Evolutionary conservation across 495 filamentous ascomycete species (phyloP), one percentile per base, ranked within the genome.

Genomic region (Cenococcum geophilum): DNA sequence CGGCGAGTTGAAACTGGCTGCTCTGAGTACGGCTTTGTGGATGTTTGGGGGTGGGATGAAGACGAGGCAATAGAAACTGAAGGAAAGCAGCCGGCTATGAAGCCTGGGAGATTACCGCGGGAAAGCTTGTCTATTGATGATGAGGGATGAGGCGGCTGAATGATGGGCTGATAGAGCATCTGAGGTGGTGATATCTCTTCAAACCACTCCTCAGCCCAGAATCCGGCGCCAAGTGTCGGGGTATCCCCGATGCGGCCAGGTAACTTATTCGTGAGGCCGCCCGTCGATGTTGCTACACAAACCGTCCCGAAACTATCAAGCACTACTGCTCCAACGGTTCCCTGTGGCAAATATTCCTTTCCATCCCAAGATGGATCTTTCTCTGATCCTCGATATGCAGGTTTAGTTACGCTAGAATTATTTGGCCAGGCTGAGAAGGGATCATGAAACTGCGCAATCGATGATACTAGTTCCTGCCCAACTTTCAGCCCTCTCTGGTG

Each of bases 231-330:
- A 14, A 91, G 76, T 0, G 87, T 88, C 0, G 91, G 91, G 4
- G 91, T 96, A 72, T 96, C 92, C 0, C 92, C 92, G 61, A 96
- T 87, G 12, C 90, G 76, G 0, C 89, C 89, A 0, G 88, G 86
- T 27, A 91, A 70, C 75, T 96, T 96, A 67, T 96, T 96, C 20
- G 91, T 96, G 71, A 95, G 61, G 0, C 91, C 91, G 0, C 91
- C 91, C 0, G 91, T 96, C 62, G 86, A 91, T 0, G 91, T 96
- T 6, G 91, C 92, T 49, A 81, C 82, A 56, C 87, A 89, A 14
- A 93, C 63, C 12, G 85, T 82, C 1, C 91, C 91, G 40, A 83
- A 76, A 56, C 71, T 75, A 71, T 93, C 91, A 35, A 96, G 71
- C 57, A 86, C 89, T 0, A 95, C 88, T 40, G 87, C 88, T 0